Evolutionary conservation across 1,284 basidiomycete genomes (phyloP).

Genomic region (Trichosporon coremiiforme): DNA sequence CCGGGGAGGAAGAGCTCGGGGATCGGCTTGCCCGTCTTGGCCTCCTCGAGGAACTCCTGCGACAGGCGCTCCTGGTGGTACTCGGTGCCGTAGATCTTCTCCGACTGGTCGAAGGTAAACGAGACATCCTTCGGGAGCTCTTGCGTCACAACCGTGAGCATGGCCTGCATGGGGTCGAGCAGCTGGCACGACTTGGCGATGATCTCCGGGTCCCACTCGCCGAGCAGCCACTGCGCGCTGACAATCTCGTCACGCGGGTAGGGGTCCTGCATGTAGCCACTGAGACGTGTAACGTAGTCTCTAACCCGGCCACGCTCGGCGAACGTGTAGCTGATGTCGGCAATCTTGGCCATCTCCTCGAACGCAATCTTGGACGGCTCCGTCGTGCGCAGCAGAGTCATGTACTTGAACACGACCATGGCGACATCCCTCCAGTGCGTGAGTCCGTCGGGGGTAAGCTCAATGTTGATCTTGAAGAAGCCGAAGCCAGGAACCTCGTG

Average conservation of each 20-base stretch:
- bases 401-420: conserved; percentile 79
- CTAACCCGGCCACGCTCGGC: conserved; percentile 80
- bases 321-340: conserved; percentile 80
- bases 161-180: conserved; percentile 65
- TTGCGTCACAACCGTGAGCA: conserved; percentile 54
- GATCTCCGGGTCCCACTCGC: conserved; percentile 74
- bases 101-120: conserved; percentile 69
- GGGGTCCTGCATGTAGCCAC: conserved; percentile 69
- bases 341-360: conserved; percentile 74
- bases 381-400: conserved; percentile 72
- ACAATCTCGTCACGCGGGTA: conserved; percentile 78
- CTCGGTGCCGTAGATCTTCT: conserved; percentile 79
- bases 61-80: conserved; percentile 72
- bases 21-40: conserved; percentile 65
- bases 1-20: conserved; percentile 75
- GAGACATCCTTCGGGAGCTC: conserved; percentile 65
- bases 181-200: conserved; percentile 64
- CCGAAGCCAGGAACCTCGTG: conserved; percentile 73
- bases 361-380: conserved; percentile 74
- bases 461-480: conserved; percentile 81
- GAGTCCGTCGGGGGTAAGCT: conserved; percentile 84
- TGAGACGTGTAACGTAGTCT: conserved; percentile 75
- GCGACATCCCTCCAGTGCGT: conserved; percentile 77
- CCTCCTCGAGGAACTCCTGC: conserved; percentile 66
- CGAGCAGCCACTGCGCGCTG: conserved; percentile 72